phyloP scores from a whole-genome alignment of 1,284 basidiomycete species.

The Ceratobasidium sp. region DNA sequence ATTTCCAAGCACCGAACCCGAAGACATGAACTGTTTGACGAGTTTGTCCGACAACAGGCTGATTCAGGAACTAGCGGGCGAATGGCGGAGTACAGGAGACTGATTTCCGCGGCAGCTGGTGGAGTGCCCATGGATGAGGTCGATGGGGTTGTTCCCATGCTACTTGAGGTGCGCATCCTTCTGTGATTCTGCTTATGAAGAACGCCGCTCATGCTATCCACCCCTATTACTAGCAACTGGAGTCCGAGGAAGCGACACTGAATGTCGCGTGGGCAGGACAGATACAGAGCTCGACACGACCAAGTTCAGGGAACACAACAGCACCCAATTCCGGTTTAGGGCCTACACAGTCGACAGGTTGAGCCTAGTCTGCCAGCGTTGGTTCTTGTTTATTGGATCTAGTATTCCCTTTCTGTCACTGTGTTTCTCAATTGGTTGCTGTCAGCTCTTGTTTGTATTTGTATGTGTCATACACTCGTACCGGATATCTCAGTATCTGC shows the following conservation, averaged over 20 bases:
- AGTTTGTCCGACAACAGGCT: slow-evolving; percentile 79
- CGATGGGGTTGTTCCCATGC: slow-evolving; percentile 80
- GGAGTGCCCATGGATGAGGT: slow-evolving; percentile 85
- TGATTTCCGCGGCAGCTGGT: slow-evolving; percentile 90
- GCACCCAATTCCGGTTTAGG: neutral
- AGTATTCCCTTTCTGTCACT: slow-evolving; percentile 2
- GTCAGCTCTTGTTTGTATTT: slow-evolving; percentile 37
- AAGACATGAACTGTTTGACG: slow-evolving; percentile 73
- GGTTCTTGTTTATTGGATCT: slow-evolving; percentile 19
- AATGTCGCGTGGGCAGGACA: slow-evolving; percentile 32
- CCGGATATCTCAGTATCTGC: slow-evolving; percentile 19
- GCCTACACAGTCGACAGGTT: neutral
- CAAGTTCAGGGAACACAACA: neutral
- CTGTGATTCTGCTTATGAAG: neutral
- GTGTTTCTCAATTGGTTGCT: slow-evolving; percentile 17
- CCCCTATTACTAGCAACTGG: slow-evolving; percentile 43
- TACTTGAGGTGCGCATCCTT: slow-evolving; percentile 72
- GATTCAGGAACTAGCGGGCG: slow-evolving; percentile 87
- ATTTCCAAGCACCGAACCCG: slow-evolving; percentile 69
- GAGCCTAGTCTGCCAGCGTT: neutral
- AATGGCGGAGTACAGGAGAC: slow-evolving; percentile 84
- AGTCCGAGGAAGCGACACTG: slow-evolving; percentile 44
- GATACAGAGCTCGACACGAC: neutral
- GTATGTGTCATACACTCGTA: slow-evolving; percentile 16
- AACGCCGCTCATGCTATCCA: neutral